Base-by-base conservation (phyloP, 2,329 filamentous ascomycete genomes). In the Microdochium nivale region DNA sequence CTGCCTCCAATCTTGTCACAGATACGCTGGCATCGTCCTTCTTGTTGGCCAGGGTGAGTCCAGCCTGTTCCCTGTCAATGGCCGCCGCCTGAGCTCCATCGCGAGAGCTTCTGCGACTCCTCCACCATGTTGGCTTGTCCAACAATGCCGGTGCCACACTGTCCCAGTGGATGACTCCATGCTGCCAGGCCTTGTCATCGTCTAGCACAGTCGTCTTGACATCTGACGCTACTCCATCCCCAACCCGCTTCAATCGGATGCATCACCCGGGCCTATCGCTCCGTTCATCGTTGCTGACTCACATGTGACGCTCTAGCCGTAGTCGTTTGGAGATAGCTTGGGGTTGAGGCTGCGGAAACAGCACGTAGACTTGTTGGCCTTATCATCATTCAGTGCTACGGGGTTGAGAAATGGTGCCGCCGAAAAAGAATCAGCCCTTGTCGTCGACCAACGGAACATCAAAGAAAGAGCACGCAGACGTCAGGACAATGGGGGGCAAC, bases 391-490 rank as follows among this genome's bases (percentile, higher is more conserved):
- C 16, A 24, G 9, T 44, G 10, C 21, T 21, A 7, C 13, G 40
- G 19, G 40, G 40, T 23, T 44, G 40, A 8, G 19, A 44, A 23
- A 44, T 44, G 40, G 40, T 44, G 19, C 40, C 61, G 58, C 59
- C 60, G 54, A 67, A 65, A 58, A 66, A 65, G 55, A 55, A 24
- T 24, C 55, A 54, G 55, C 61, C 50, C 54, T 54, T 51, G 59
- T 60, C 54, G 56, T 44, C 50, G 46, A 53, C 58, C 50, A 65
- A 65, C 64, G 63, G 64, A 58, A 57, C 56, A 48, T 60, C 56
- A 35, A 63, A 61, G 53, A 65, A 60, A 58, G 62, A 66, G 51
- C 53, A 56, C n/a, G 51, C 59, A 52, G 60, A 61, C 48, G 51
- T 50, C 49, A 60, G 60, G 53, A 55, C 56, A 49, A 58, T 62